Conservation (phyloP, 169 alveolate species). For the Eimeria maxima region DNA sequence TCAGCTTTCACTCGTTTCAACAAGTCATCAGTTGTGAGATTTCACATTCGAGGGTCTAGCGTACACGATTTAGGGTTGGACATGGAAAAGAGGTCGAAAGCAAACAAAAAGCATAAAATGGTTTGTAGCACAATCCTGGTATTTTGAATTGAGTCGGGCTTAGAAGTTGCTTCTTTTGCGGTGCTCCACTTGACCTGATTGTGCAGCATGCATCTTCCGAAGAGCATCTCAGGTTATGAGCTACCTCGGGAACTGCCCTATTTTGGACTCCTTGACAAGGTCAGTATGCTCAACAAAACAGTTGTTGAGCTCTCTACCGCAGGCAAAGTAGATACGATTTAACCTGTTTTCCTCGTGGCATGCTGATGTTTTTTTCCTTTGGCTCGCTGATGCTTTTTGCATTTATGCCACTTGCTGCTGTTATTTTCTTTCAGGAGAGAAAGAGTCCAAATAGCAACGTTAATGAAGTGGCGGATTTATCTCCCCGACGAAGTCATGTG, state of each 20-base stretch:
- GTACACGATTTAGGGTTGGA: background rate
- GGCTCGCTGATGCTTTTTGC: background rate
- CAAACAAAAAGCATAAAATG: too few relatives aligned
- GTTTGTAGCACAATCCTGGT: background rate
- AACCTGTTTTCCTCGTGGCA: background rate
- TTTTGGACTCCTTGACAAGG: constrained; percentile 72
- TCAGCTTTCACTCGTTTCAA: constrained; percentile 76
- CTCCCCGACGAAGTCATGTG: constrained; percentile 77
- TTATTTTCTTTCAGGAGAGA: constrained; percentile 35
- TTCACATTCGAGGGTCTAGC: background rate
- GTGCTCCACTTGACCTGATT: background rate
- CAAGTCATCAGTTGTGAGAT: constrained; percentile 52
- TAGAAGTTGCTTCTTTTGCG: background rate
- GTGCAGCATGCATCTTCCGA: constrained; percentile 66
- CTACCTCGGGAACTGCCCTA: constrained; percentile 55
- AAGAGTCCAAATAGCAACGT: constrained; percentile 36
- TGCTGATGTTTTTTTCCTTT: background rate
- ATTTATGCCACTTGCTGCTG: background rate
- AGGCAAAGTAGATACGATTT: background rate
- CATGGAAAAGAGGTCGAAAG: background rate
- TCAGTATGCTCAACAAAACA: background rate
- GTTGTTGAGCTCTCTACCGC: background rate
- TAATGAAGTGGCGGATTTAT: constrained; percentile 67
- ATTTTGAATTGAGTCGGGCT: background rate
- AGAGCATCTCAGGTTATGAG: constrained; percentile 62